Evolutionary conservation across 2,329 filamentous ascomycete genomes (phyloP), one percentile per base, ranked within the genome.

Genomic region (Diaporthe ilicicola): DNA sequence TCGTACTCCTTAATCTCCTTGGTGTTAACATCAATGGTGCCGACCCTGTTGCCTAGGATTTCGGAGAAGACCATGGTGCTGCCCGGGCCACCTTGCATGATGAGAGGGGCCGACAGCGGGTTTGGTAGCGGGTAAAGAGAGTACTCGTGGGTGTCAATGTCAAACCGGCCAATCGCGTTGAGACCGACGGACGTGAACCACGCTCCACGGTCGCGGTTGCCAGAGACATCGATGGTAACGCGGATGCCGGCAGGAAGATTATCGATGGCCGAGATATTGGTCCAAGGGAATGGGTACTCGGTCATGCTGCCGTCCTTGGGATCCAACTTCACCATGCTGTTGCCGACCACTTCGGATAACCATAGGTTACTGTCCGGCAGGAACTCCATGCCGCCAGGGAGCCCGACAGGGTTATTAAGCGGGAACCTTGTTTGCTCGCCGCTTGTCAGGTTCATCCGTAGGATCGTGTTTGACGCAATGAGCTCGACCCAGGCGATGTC

Each of bases 311-410:
- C 59, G 12, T 62, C 59, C 59, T 62, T 48, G 15, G 59, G 59
- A 8, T 62, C 59, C 27, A 62, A 8, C 59, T 48, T 62, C 59
- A 62, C 59, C 59, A 62, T 62, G 42, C 19, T 48, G 59, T 62
- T 62, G 59, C 59, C 59, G 27, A 48, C 59, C 5, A 62, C 59
- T 15, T 62, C 59, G 39, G 59, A 62, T 7, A 62, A 62, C 59
- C 59, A 62, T 5, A 62, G 59, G 59, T 62, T 48, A 13, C 59
- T 42, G 42, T 62, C 59, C 27, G 59, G 42, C 59, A 62, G 42
- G 59, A 62, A 62, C 59, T 62, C 59, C 59, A 62, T 62, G 59
- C 59, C 59, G 29, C 59, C 48, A 42, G 59, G 59, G 12, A 62
- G 59, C 4, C 59, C 59, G 9, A 62, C 42, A 1, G 59, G 59